These are phyloP conservation scores for Fusarium tanahbumbuense DNA, from an alignment of 2,329 filamentous ascomycete species.

Conservation along the genomic window DNA sequence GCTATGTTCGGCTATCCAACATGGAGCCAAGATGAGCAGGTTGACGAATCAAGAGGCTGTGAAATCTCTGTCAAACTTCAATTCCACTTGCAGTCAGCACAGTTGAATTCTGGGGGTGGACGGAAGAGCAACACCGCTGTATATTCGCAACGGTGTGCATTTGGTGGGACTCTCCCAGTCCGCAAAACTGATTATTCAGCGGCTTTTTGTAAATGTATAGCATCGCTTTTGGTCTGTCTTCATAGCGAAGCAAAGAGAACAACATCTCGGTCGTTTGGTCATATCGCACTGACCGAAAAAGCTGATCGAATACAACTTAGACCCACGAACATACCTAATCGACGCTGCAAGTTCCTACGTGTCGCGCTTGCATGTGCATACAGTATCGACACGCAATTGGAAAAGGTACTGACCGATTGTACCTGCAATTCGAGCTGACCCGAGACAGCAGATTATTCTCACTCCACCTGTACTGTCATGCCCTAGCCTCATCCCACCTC, in stretches of 20 bases:
- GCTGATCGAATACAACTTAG: not conserved
- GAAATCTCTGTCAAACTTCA: conserved; percentile 45
- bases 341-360: conserved; percentile 3
- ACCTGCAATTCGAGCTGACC: not conserved
- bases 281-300: not conserved
- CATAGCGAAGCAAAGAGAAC: not conserved
- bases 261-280: not conserved
- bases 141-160: conserved; percentile 22
- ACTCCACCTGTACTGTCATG: not conserved
- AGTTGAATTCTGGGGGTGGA: conserved; percentile 14
- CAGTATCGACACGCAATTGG: not conserved
- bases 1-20: conserved; percentile 41
- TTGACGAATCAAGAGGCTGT: conserved; percentile 36
- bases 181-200: not conserved
- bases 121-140: conserved; percentile 27
- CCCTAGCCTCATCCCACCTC: not conserved
- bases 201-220: not conserved
- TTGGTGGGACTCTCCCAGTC: conserved; percentile 16
- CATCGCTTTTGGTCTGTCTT: not conserved
- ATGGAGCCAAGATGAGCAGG: conserved; percentile 9
- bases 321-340: not conserved
- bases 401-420: not conserved
- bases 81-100: conserved; percentile 38
- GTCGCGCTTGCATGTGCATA: conserved; percentile 8
- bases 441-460: conserved; percentile 3